Base-by-base conservation (phyloP, 495 filamentous ascomycete species). In the Aspergillus bertholletiae region DNA sequence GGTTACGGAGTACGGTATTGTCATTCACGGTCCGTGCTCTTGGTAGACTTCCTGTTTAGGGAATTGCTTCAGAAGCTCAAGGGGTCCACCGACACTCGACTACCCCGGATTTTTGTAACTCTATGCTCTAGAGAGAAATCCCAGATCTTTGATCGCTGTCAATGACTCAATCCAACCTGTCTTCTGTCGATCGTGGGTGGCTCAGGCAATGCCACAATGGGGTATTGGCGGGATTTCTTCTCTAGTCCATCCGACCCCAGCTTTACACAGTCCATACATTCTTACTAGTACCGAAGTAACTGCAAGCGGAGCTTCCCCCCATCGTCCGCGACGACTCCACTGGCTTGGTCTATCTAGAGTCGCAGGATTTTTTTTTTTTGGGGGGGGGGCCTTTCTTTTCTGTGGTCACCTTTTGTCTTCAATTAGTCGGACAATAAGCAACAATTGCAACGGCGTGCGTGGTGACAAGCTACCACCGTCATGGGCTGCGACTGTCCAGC, bases 401-500 rank as follows among this genome's bases (percentile, higher is more conserved):
- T 43, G n/a, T n/a, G n/a, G n/a, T 22, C 9, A 9, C 7, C 21
- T 43, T 7, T 37, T 22, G 20, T 37, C 34, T 37, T 15, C 44
- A 40, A 53, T 49, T 30, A 22, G 23, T 30, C 21, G 40, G 28
- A 18, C 24, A n/a, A 28, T 21, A 35, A 34, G 1, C 20, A 23
- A 44, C 17, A 32, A 43, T 30, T 12, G 20, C 21, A 9, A 28
- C 23, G 23, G 20, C 46, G 9, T 6, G 2, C 44, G 54, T 52
- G 50, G 50, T 45, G 37, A 32, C 49, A 50, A 52, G 34, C 49
- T 24, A 22, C 37, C 39, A 58, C 51, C 53, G 62, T 58, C 58
- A 65, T 65, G 62, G 50, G 62, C 58, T 59, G 49, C 56, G 28
- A 54, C 44, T 57, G 54, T 58, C 39, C 41, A 47, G 51, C 28